These are phyloP conservation scores for Ophiostoma triangulosporum DNA, from an alignment of 2,329 filamentous ascomycete species.

Conservation along the genomic window DNA sequence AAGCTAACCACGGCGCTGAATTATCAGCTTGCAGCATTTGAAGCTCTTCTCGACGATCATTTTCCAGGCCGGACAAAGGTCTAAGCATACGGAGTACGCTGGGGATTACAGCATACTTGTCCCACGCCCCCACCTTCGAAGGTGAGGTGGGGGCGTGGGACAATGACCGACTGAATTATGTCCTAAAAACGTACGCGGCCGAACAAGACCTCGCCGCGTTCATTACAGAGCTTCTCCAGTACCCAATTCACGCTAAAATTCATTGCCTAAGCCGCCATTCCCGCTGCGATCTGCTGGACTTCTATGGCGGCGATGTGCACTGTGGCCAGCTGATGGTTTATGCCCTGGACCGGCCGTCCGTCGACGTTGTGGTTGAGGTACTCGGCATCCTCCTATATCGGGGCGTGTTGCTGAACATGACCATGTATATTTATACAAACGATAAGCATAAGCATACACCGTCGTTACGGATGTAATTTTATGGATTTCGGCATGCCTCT, in stretches of 20 bases:
- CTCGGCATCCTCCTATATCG: background rate
- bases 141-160: too few relatives aligned
- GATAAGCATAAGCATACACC: too few relatives aligned
- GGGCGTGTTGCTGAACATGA: slow-evolving; percentile 4
- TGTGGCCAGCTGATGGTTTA: slow-evolving; percentile 2
- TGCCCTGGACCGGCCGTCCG: background rate
- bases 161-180: too few relatives aligned
- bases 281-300: slow-evolving; percentile 1
- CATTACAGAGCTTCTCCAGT: slow-evolving; percentile 1
- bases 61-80: background rate
- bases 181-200: too few relatives aligned
- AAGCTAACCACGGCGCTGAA: too few relatives aligned
- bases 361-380: slow-evolving; percentile 20
- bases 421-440: slow-evolving; percentile 1
- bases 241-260: background rate
- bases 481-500: background rate
- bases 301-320: background rate
- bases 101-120: background rate
- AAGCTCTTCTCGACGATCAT: background rate
- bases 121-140: too few relatives aligned
- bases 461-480: background rate
- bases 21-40: background rate
- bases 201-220: too few relatives aligned
- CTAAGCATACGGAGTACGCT: too few relatives aligned
- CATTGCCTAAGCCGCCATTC: slow-evolving; percentile 2